Evolutionary conservation across 2,329 filamentous ascomycete species (phyloP).

Genomic region (Claviceps maximensis): DNA sequence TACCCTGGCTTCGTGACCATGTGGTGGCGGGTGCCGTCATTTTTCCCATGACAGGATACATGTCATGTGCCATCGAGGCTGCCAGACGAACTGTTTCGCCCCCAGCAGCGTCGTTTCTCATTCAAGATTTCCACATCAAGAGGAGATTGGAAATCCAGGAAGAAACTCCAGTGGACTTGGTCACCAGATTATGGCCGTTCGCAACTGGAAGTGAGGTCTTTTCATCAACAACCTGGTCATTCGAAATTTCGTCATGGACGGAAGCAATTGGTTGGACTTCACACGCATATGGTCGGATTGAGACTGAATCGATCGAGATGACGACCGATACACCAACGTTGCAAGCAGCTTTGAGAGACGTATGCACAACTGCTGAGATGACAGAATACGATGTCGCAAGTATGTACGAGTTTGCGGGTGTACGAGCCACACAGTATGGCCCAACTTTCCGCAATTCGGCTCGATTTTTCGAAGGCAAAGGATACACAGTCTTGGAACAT

Average conservation of each 20-base stretch:
- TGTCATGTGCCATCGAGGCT: constrained; percentile 22
- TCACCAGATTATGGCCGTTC: constrained; percentile 13
- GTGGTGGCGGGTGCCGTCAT: constrained; percentile 17
- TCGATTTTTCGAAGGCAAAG: constrained; percentile 11
- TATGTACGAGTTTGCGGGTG: constrained; percentile 1
- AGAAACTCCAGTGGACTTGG: constrained; percentile 14
- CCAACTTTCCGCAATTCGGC: constrained; percentile 13
- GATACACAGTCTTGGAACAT: constrained; percentile 11
- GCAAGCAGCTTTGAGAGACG: constrained; percentile 3
- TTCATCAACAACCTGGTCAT: constrained; percentile 10
- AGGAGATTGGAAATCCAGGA: constrained; percentile 15
- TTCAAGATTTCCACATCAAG: constrained; percentile 11
- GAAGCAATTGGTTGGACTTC: constrained; percentile 11
- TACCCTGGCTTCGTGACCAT: constrained; percentile 24
- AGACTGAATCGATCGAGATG: constrained; percentile 9
- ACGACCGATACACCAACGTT: constrained; percentile 10
- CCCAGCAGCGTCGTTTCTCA: neutral
- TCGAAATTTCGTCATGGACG: constrained; percentile 14
- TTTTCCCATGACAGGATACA: constrained; percentile 24
- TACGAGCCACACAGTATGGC: constrained; percentile 13
- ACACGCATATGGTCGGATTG: constrained; percentile 13
- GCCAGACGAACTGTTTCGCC: neutral
- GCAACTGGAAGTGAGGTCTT: constrained; percentile 7
- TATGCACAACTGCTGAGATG: constrained; percentile 1
- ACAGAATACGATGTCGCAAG: constrained; percentile 4